Base-by-base conservation (phyloP, 2,329 filamentous ascomycete genomes). In the Pseudocercospora ulei region DNA sequence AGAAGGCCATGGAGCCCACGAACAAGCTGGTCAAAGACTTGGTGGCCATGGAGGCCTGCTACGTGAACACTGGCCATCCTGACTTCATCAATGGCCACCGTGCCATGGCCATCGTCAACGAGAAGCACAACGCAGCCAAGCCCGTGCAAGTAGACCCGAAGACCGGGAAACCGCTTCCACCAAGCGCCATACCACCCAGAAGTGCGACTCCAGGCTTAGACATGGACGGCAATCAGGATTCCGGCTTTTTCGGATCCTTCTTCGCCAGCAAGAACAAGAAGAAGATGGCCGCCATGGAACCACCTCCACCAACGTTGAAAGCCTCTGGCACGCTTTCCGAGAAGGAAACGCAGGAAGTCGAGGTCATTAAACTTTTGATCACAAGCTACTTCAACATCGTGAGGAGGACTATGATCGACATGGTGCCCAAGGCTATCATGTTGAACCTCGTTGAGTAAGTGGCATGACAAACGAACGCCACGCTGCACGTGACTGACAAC, bases 191-290 rank as follows among this genome's bases (percentile, higher is more conserved):
- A 13, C 85, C 85, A 1, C 78, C 71, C 35, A 78, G 86, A 47
- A 76, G 82, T 27, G 73, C 74, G 39, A 93, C 80, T 58, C 90
- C 85, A 5, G 81, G 79, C 24, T 67, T 85, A 33, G 76, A 78
- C 35, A 66, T 76, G 27, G 52, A 59, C 26, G 64, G 68, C 58
- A 69, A 60, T 6, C 56, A 62, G 9, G 56, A 73, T 44, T 43
- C 44, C 20, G 86, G 88, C 23, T 98, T 98, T 73, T 98, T 98
- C 56, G 90, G 90, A 53, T 93, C 84, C 57, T 98, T 98, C 75
- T 98, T 95, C 60, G 85, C 90, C 7, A 87, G 84, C 59, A 98
- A 96, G 76, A 98, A 96, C 70, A 98, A 96, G 78, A 98, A 98
- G 76, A 96, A 95, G 80, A 92, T 93, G 67, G 90, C 90, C n/a